Base-by-base conservation (phyloP, 2,329 filamentous ascomycete species). In the Pseudogymnoascus sp. region DNA sequence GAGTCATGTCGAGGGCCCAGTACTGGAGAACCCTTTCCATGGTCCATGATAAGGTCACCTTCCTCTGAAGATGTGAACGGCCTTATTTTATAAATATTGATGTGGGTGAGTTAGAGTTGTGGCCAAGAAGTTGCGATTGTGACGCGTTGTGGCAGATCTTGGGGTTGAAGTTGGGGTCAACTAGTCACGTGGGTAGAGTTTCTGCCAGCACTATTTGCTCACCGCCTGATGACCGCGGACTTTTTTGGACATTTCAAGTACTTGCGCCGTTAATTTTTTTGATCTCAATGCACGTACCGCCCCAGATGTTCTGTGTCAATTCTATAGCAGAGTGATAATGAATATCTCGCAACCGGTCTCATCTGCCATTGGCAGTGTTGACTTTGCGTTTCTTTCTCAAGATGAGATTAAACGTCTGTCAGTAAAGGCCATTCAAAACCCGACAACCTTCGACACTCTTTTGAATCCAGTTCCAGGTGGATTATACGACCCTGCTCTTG, bases 381-480 rank as follows among this genome's bases (percentile, higher is more conserved):
- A 96, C 74, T 99, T 99, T 76, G 88, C 86, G 53, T 91, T 96
- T 73, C 85, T 97, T 69, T 86, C 89, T 18, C 82, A 87, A 61
- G 82, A 88, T 65, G 93, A 99, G 76, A 92, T 99, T 74, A 87
- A 88, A 74, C 84, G 87, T 65, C 86, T 97, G 70, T 99, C 95
- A 7, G 95, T 97, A 69, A 95, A 95, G 80, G 87, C 88, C 76
- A 96, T 99, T 70, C 89, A 96, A 73, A 96, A 96, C 78, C 88
- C 92, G 61, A 90, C 85, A 68, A 96, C 95, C n/a, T 95, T 97
- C 75, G 95, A 97, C 77, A 91, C 86, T 64, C 85, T 97, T 63
- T 83, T 96, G 68, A 93, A 96, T 71, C 93, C 93, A 6, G 84
- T 96, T 8, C 90, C 92, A 12, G 92, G 92, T 64, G 95, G 95